These are phyloP conservation scores for Nannizziopsis arthrosporioides DNA, from an alignment of 2,329 filamentous ascomycete species.

Conservation along the genomic window DNA sequence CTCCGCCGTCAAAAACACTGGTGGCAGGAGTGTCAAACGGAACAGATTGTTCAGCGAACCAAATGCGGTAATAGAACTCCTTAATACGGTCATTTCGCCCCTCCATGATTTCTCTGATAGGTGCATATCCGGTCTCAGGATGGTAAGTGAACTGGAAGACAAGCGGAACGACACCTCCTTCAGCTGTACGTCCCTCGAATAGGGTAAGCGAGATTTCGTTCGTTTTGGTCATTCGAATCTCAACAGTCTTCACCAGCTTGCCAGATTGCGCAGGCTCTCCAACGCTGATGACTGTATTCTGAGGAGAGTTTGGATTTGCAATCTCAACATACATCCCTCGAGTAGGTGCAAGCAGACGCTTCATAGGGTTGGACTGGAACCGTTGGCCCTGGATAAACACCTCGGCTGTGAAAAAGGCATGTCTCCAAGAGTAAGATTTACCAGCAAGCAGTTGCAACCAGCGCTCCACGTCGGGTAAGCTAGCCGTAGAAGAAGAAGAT, in stretches of 20 bases:
- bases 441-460: conserved; percentile 88
- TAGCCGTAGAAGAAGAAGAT: conserved; percentile 59
- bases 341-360: conserved; percentile 75
- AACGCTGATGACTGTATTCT: conserved; percentile 73
- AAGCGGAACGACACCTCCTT: conserved; percentile 69
- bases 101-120: conserved; percentile 92
- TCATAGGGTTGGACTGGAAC: conserved; percentile 94
- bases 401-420: conserved; percentile 86
- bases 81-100: conserved; percentile 96
- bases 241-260: conserved; percentile 77
- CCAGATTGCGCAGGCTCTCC: conserved; percentile 78
- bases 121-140: conserved; percentile 92
- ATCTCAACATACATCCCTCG: conserved; percentile 87
- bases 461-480: conserved; percentile 64
- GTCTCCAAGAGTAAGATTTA: conserved; percentile 76
- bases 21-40: conserved; percentile 78
- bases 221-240: conserved; percentile 62
- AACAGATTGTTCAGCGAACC: conserved; percentile 80
- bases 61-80: conserved; percentile 96
- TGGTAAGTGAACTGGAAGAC: conserved; percentile 85
- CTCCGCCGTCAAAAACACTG: conserved; percentile 80
- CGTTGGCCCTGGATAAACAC: conserved; percentile 91
- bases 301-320: conserved; percentile 63
- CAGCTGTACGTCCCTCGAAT: conserved; percentile 83
- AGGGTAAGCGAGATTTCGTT: conserved; percentile 79